Evolutionary conservation across 1,284 basidiomycete species (phyloP).

Genomic region (Phaffia rhodozyma): DNA sequence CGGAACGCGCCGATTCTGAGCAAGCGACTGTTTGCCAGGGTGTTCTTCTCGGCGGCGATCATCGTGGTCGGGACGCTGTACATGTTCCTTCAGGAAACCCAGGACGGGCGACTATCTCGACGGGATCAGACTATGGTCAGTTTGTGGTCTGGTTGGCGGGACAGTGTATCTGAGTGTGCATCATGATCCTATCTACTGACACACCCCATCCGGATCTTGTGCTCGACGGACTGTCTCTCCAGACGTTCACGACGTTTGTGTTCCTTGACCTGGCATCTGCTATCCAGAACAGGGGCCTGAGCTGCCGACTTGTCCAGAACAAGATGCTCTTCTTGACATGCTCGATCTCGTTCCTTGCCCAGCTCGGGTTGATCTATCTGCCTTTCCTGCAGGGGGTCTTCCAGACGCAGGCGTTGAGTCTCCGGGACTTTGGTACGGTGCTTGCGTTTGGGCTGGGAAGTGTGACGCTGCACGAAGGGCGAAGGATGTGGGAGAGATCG

Average conservation of each 20-base stretch:
- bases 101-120: constrained; percentile 65
- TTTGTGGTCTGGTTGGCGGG: constrained; percentile 7
- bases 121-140: constrained; percentile 89
- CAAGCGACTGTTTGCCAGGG: constrained; percentile 56
- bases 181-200: background rate
- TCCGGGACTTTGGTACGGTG: constrained; percentile 59
- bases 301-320: constrained; percentile 66
- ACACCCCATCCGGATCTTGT: background rate
- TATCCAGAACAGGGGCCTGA: constrained; percentile 81
- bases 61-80: constrained; percentile 83
- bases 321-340: constrained; percentile 81
- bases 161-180: background rate
- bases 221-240: background rate
- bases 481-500: constrained; percentile 62
- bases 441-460: constrained; percentile 57
- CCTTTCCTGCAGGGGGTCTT: constrained; percentile 83
- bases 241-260: constrained; percentile 96
- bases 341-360: constrained; percentile 65
- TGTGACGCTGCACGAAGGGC: constrained; percentile 62
- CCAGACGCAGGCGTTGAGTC: constrained; percentile 70
- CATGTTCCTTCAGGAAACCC: constrained; percentile 63
- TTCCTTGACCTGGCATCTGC: constrained; percentile 93
- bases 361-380: constrained; percentile 78
- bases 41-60: constrained; percentile 78
- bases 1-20: constrained; percentile 84